These are phyloP conservation scores for Colletotrichum sublineola DNA, from an alignment of 2,329 filamentous ascomycete species.

Conservation along the genomic window DNA sequence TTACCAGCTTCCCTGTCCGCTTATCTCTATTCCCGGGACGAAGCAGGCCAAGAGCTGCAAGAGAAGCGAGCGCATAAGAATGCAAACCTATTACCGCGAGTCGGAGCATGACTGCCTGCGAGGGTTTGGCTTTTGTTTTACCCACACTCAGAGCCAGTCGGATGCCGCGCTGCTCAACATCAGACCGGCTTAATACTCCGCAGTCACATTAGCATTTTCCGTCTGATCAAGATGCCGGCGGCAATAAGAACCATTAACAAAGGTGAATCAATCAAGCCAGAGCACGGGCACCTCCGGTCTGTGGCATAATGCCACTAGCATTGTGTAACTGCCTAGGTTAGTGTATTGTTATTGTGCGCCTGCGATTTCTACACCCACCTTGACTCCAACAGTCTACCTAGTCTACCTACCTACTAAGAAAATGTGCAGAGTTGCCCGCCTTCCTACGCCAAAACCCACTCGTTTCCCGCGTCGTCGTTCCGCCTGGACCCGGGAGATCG, in stretches of 20 bases:
- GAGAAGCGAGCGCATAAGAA: conserved; percentile 33
- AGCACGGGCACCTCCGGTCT: neutral
- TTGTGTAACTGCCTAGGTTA: neutral
- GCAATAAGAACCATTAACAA: conserved; percentile 11
- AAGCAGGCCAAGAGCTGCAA: conserved; percentile 22
- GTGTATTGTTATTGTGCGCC: neutral
- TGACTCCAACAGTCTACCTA: conserved; percentile 12
- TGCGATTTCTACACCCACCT: conserved; percentile 4
- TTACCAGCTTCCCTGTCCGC: conserved; percentile 23
- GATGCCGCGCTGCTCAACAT: neutral
- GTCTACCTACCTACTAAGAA: no score
- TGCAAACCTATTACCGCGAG: neutral
- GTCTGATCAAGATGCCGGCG: neutral
- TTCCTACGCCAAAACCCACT: conserved; percentile 3
- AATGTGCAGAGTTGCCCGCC: neutral
- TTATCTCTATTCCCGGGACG: conserved; percentile 6
- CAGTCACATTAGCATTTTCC: neutral
- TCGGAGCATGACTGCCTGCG: neutral
- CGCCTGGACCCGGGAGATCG: conserved; percentile 33
- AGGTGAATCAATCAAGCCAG: neutral
- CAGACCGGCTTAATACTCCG: neutral
- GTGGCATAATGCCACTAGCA: neutral
- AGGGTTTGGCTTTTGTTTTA: neutral
- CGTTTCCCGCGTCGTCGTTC: conserved; percentile 9
- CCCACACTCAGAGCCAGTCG: neutral